Evolutionary conservation across 305 asterid species (phyloP).

Genomic region (Fraxinus baroniana): DNA sequence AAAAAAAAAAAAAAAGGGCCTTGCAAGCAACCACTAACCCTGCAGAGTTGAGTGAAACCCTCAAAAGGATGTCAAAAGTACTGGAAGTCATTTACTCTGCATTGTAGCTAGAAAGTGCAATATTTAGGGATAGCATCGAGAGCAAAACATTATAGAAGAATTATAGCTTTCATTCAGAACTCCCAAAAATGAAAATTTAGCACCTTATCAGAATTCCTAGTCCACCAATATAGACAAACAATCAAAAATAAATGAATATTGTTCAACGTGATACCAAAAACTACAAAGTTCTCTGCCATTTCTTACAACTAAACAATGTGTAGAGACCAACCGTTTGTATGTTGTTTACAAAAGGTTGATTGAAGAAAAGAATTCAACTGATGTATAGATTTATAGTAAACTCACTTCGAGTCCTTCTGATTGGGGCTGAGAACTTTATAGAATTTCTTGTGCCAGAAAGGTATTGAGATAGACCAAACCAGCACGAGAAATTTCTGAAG

Average conservation of each 20-base stretch:
- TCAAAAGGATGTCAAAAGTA: not conserved
- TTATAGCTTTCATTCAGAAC: not conserved
- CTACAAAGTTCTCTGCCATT: slow-evolving; percentile 5
- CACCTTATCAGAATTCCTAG: not conserved
- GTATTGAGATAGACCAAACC: not conserved
- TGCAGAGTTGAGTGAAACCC: not conserved
- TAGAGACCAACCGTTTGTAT: not conserved
- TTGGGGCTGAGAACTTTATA: not conserved
- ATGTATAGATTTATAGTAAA: not conserved
- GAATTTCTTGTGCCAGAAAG: not conserved
- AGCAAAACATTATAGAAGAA: not conserved
- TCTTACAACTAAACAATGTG: slow-evolving; percentile 22
- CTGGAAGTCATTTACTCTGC: not conserved
- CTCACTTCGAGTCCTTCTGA: not conserved
- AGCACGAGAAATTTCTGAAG: not conserved
- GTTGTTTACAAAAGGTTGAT: not conserved
- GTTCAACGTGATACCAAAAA: not conserved
- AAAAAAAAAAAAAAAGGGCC: not conserved
- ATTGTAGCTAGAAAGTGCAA: not conserved
- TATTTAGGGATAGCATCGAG: not conserved
- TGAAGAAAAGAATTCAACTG: slow-evolving; percentile 23
- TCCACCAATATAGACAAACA: not conserved
- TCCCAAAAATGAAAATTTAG: not conserved
- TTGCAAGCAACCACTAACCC: not conserved
- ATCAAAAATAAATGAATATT: not conserved